phyloP scores from a whole-genome alignment of 2,329 filamentous ascomycete species.

The Cladobotryum protrusum region DNA sequence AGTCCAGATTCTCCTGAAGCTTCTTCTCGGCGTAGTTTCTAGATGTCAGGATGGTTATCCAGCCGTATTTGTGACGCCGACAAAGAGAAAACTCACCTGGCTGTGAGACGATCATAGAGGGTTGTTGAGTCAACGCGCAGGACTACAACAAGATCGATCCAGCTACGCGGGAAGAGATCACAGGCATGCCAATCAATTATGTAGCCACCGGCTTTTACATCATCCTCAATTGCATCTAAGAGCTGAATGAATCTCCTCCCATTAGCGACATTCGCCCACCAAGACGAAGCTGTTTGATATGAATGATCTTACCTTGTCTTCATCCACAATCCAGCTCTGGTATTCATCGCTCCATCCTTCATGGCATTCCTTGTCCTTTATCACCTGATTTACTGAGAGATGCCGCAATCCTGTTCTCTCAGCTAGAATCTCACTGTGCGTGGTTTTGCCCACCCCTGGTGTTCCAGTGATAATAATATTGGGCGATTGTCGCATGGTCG shows the following conservation, averaged over 20 bases:
- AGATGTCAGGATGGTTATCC: neutral
- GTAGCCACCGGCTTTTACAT: conserved; percentile 70
- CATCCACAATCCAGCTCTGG: conserved; percentile 88
- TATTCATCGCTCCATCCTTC: conserved; percentile 83
- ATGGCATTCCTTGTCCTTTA: conserved; percentile 81
- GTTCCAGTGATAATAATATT: conserved; percentile 96
- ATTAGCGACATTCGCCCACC: neutral
- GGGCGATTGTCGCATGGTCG: conserved; percentile 49
- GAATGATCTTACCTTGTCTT: conserved; percentile 67
- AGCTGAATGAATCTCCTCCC: conserved; percentile 43
- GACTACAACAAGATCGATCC: conserved; percentile 94
- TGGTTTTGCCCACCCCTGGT: conserved; percentile 92
- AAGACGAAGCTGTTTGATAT: neutral
- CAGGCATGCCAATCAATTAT: conserved; percentile 98
- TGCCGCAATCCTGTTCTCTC: conserved; percentile 72
- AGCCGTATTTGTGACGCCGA: no score
- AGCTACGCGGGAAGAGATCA: conserved; percentile 85
- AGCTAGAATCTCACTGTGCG: conserved; percentile 77
- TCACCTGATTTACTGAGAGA: conserved; percentile 82
- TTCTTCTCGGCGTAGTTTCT: conserved; percentile 78
- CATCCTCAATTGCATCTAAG: conserved; percentile 81
- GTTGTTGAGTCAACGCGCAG: conserved; percentile 72
- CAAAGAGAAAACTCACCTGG: conserved; percentile 47
- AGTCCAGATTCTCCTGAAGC: conserved; percentile 91
- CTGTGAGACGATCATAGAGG: conserved; percentile 76